Conservation (phyloP, 179 eudicot genomes). For the Camellia oleifera region DNA sequence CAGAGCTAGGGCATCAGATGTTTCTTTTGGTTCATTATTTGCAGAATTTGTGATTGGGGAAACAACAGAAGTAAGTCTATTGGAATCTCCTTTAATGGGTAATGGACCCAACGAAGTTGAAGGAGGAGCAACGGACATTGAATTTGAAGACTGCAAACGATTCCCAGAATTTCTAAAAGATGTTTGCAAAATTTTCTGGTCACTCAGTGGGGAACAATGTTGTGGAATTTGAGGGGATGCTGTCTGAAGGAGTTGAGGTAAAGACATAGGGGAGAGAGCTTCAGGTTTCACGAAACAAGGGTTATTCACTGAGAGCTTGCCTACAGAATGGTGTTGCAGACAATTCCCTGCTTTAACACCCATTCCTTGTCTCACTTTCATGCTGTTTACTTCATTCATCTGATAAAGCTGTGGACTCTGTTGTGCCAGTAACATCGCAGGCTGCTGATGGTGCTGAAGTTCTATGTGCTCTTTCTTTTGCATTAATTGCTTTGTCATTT, state of each 20-base stretch:
- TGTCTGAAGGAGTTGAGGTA: slow-evolving; percentile 36
- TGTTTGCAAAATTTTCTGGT: slow-evolving; percentile 50
- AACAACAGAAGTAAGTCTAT: slow-evolving; percentile 42
- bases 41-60: slow-evolving; percentile 55
- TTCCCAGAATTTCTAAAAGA: slow-evolving; percentile 50
- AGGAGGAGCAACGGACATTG: slow-evolving; percentile 56
- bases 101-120: slow-evolving; percentile 66
- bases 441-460: slow-evolving; percentile 32
- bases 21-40: slow-evolving; percentile 43
- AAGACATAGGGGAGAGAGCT: slow-evolving; percentile 46
- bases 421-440: slow-evolving; percentile 44
- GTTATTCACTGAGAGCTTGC: slow-evolving; percentile 44
- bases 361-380: slow-evolving; percentile 50
- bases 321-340: slow-evolving; percentile 44
- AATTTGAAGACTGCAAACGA: slow-evolving; percentile 63
- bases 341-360: slow-evolving; percentile 56
- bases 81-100: slow-evolving; percentile 61
- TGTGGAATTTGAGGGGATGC: slow-evolving; percentile 26
- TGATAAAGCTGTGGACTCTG: slow-evolving; percentile 54
- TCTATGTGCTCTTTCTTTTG: slow-evolving; percentile 8
- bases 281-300: slow-evolving; percentile 59
- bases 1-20: slow-evolving; percentile 16
- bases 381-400: slow-evolving; percentile 49
- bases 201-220: slow-evolving; percentile 68
- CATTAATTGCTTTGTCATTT: slow-evolving; percentile 49